These are phyloP conservation scores for Oryza glaberrima DNA, from an alignment of 176 grass and related monocot genomes.

Conservation along the genomic window DNA sequence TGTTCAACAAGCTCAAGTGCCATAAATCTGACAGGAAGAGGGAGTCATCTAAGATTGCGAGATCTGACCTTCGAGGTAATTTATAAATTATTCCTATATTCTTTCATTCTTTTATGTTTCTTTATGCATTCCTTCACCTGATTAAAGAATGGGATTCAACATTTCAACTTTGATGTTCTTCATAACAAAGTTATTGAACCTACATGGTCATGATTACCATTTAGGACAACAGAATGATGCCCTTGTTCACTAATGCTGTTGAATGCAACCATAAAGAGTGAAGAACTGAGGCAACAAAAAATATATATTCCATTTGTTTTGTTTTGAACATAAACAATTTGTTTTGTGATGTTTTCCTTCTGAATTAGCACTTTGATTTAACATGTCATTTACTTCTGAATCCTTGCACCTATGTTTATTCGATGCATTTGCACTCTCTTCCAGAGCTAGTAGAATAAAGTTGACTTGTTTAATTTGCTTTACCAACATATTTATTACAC, in stretches of 20 bases:
- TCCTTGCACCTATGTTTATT: neutral
- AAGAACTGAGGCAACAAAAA: neutral
- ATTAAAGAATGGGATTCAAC: constrained; percentile 10
- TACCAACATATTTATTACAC: neutral
- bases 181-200: neutral
- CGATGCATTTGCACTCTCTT: neutral
- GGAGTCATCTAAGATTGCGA: constrained; percentile 41
- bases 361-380: neutral
- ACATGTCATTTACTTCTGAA: neutral
- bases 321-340: neutral
- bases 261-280: neutral
- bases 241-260: neutral
- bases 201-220: neutral
- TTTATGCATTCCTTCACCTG: constrained; percentile 5
- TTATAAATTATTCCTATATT: neutral
- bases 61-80: constrained; percentile 53
- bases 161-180: constrained; percentile 4
- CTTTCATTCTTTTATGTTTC: neutral
- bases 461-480: neutral
- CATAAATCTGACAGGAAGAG: constrained; percentile 53
- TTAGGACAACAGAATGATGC: neutral
- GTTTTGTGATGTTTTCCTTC: neutral
- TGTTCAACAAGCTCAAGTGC: constrained; percentile 49
- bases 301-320: neutral
- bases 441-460: neutral